Evolutionary conservation across 306 rosid genomes (phyloP).

Genomic region (Castanospermum australe): DNA sequence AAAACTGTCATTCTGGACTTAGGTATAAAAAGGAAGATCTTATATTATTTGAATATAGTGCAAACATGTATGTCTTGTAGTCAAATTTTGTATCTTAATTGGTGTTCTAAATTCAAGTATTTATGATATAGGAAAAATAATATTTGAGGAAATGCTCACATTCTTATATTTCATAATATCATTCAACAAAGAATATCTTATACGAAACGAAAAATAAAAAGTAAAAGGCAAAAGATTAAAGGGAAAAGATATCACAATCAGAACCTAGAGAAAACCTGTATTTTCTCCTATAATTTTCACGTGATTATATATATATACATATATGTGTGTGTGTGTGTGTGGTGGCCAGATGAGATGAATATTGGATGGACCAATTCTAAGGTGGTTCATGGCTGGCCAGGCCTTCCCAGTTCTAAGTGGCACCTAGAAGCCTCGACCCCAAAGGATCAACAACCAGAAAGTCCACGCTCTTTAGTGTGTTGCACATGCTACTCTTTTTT

Average conservation of each 20-base stretch:
- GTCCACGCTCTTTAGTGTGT: conserved; percentile 4
- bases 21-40: no score
- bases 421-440: background rate
- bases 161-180: no score
- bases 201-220: background rate
- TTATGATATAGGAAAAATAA: no score
- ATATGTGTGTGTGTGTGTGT: no score
- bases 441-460: background rate
- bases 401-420: background rate
- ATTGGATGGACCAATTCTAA: background rate
- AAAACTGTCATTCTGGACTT: no score
- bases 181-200: background rate
- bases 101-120: no score
- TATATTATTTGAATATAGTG: no score
- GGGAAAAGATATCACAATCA: background rate
- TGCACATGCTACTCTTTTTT: conserved; percentile 16
- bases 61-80: no score
- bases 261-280: background rate
- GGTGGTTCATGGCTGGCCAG: no score
- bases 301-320: no score
- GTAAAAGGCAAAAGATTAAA: background rate
- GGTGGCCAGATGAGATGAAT: background rate
- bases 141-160: no score
- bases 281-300: background rate
- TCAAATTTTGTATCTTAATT: no score